Evolutionary conservation across 331 rosid species (phyloP).

Genomic region (Acacia pycnantha): DNA sequence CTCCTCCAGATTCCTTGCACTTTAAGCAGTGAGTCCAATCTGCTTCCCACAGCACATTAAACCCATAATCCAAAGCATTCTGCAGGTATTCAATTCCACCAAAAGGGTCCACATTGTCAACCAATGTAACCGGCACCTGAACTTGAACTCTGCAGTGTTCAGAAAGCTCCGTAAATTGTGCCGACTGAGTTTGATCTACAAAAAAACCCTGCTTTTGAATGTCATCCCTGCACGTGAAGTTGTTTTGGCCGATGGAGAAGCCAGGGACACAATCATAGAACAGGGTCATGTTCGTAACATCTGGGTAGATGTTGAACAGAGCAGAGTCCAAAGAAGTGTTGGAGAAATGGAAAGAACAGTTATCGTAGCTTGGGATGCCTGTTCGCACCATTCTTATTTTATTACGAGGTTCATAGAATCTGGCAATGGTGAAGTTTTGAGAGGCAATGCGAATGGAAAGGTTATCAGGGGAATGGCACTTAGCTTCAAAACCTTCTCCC

Average conservation of each 20-base stretch:
- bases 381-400: too few species aligned
- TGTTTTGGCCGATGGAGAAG: not conserved
- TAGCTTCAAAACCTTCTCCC: not conserved
- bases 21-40: fast-evolving
- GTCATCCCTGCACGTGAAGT: not conserved
- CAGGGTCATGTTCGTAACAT: not conserved
- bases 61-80: not conserved
- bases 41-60: not conserved
- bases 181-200: not conserved
- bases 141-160: not conserved
- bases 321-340: too few species aligned
- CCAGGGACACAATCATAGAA: not conserved
- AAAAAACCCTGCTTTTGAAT: not conserved
- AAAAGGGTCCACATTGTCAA: not conserved
- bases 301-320: too few species aligned
- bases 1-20: not conserved
- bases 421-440: too few species aligned
- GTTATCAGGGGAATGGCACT: not conserved
- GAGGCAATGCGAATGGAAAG: too few species aligned
- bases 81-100: not conserved
- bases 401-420: too few species aligned
- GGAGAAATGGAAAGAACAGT: too few species aligned
- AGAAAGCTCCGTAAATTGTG: not conserved
- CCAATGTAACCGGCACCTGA: not conserved
- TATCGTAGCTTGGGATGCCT: too few species aligned